Percentiles rank a stretch among this genome's conserved stretches.
Evolutionary conservation across 106 monocot species (phyloP).

Genomic region (Allium fistulosum): DNA sequence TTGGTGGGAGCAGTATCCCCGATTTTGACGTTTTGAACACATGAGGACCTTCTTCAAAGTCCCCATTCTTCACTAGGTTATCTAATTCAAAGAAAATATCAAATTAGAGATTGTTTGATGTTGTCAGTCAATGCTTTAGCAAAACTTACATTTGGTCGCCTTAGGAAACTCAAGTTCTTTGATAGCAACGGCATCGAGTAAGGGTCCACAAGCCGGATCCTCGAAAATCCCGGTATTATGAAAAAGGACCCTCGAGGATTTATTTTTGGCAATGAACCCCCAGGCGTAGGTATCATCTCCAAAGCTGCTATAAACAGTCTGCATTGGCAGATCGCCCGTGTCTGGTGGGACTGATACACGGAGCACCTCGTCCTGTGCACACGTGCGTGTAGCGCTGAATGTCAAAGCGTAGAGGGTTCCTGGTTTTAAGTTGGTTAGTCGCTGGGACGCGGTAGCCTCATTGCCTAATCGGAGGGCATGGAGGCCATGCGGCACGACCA

Average conservation of each 20-base stretch:
- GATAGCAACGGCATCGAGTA: conserved; percentile 85
- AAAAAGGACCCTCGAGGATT: conserved; percentile 41
- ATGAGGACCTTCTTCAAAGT: conserved; percentile 71
- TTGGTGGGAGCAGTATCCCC: conserved; percentile 86
- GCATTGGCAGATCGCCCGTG: conserved; percentile 64
- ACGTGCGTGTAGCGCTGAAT: conserved; percentile 82
- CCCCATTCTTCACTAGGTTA: conserved; percentile 82
- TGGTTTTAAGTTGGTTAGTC: conserved; percentile 38
- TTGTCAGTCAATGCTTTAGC: too few relatives aligned
- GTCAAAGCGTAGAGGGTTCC: conserved; percentile 71
- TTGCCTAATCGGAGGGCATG: conserved; percentile 83
- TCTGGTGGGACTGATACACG: conserved; percentile 66
- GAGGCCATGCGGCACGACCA: conserved; percentile 68
- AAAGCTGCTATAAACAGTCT: conserved; percentile 66
- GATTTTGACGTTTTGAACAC: conserved; percentile 53
- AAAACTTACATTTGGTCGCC: conserved; percentile 24
- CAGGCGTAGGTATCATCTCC: conserved; percentile 79
- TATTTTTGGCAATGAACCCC: conserved; percentile 34
- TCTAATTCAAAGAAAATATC: neutral
- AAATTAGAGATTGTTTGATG: too few relatives aligned
- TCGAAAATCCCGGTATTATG: conserved; percentile 76
- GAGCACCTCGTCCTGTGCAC: conserved; percentile 84
- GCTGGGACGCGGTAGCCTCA: conserved; percentile 74
- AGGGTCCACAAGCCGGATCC: conserved; percentile 88
- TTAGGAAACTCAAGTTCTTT: conserved; percentile 65